Conservation (phyloP, 2,329 filamentous ascomycete genomes). For the Trichoderma endophyticum region DNA sequence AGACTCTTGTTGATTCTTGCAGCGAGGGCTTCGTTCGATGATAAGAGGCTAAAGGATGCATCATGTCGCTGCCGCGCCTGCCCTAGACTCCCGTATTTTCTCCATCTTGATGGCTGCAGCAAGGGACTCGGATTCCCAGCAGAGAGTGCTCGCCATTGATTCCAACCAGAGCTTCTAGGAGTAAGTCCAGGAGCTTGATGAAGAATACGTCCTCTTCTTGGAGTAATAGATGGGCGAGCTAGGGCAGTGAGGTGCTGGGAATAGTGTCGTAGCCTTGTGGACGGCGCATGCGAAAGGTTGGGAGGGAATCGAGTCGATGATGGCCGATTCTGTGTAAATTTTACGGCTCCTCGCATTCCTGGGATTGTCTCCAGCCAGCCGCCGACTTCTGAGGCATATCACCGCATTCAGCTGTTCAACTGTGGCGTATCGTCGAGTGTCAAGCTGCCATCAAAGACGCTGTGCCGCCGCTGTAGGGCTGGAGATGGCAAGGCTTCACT, state of each 20-base stretch:
- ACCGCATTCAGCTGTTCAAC: constrained; percentile 23
- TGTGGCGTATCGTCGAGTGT: neutral
- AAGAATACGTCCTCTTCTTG: neutral
- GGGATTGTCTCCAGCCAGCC: constrained; percentile 23
- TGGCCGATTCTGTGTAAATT: constrained; percentile 22
- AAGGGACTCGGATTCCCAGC: neutral
- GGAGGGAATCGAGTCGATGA: constrained; percentile 21
- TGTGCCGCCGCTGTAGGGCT: neutral
- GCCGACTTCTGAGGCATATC: constrained; percentile 21
- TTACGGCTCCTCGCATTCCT: constrained; percentile 32
- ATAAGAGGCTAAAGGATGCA: neutral
- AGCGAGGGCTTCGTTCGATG: neutral
- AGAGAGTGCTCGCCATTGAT: constrained; percentile 16
- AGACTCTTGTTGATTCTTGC: neutral
- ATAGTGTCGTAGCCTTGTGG: constrained; percentile 6
- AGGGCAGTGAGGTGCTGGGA: constrained; percentile 20
- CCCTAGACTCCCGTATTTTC: constrained; percentile 23
- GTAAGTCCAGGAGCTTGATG: constrained; percentile 16
- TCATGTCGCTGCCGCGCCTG: constrained; percentile 15
- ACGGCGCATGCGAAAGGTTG: neutral
- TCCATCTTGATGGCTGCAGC: constrained; percentile 21
- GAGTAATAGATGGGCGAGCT: constrained; percentile 17
- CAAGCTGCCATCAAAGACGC: neutral
- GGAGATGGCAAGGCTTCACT: constrained; percentile 1
- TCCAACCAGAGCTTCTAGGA: constrained; percentile 1